Evolutionary conservation across 768 basidiomycete species (phyloP).

Genomic region (Boletus reticuloceps): DNA sequence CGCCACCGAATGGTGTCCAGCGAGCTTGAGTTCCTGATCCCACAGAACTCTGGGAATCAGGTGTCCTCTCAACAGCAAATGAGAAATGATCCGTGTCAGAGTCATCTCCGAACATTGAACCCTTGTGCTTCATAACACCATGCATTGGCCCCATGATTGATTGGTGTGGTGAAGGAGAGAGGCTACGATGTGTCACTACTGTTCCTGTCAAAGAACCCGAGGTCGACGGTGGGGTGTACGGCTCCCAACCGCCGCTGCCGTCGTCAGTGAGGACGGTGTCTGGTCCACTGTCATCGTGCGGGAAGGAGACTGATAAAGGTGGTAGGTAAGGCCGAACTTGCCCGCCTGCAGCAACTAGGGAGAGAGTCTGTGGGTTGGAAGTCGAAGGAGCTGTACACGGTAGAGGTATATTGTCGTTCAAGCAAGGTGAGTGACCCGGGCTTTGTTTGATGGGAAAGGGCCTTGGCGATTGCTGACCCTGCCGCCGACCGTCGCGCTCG

Average conservation of each 20-base stretch:
- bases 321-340: slow-evolving; percentile 48
- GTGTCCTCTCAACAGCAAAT: slow-evolving; percentile 34
- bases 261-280: slow-evolving; percentile 50
- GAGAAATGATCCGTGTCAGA: slow-evolving; percentile 52
- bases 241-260: slow-evolving; percentile 52
- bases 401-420: slow-evolving; percentile 20
- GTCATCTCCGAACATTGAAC: slow-evolving; percentile 46
- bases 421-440: slow-evolving; percentile 28
- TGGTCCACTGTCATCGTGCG: slow-evolving; percentile 52
- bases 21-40: slow-evolving; percentile 8
- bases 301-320: slow-evolving; percentile 39
- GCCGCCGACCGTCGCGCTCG: slow-evolving; percentile 29
- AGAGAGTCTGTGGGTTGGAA: slow-evolving; percentile 21
- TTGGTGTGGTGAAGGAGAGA: slow-evolving; percentile 27
- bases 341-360: slow-evolving; percentile 32
- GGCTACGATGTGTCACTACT: slow-evolving; percentile 42
- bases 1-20: slow-evolving; percentile 32
- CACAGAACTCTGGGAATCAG: slow-evolving; percentile 13
- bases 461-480: slow-evolving; percentile 20
- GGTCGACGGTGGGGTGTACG: slow-evolving; percentile 63
- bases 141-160: slow-evolving; percentile 37
- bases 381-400: slow-evolving; percentile 7
- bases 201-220: slow-evolving; percentile 45
- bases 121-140: slow-evolving; percentile 29
- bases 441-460: slow-evolving; percentile 25